Base-by-base conservation (phyloP, 495 filamentous ascomycete genomes). In the Penicillium samsonianum region DNA sequence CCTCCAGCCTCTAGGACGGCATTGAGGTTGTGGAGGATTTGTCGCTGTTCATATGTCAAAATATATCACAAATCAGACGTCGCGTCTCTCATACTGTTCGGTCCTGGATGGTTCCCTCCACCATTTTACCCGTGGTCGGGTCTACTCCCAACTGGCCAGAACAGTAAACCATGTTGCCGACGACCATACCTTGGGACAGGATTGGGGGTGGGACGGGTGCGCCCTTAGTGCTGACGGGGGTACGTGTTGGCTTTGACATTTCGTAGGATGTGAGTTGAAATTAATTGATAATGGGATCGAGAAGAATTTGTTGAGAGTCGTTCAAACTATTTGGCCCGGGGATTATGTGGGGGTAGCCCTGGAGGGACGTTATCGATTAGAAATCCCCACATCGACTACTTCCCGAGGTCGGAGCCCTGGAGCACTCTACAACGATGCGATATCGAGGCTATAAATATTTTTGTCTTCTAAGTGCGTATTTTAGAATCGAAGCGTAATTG, bases 1-100 rank as follows among this genome's bases (percentile, higher is more conserved):
- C 85, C 85, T 1, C 83, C 83, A 6, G 84, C 85, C 57, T 84
- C 78, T 23, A 90, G 79, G 8, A 91, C 82, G 16, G 84, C 82
- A 8, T 74, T 71, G n/a, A 90, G 77, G 65, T 89, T 91, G 49
- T 74, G 72, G 57, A 88, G 71, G 38, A 77, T 76, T 75, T 80
- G 80, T 61, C 59, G 64, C 73, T 75, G n/a, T n/a, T 10, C 4
- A 3, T 8, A 14, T 45, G 22, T 65, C 31, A 19, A 31, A 20
- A 17, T 14, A 40, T 17, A 17, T 37, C 20, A 31, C 25, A 35
- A 12, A 35, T 37, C 4, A 17, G 30, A 14, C 22, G 1, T 17
- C 1, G 14, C n/a, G 28, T 30, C 38, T 22, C 73, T 55, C 35
- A 17, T 68, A 84, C 84, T 26, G 82, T 78, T 45, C 83, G 70